Percentiles rank a stretch among this genome's conserved stretches.
phyloP scores from a whole-genome alignment of 2,329 filamentous ascomycete genomes.

The Ophiobolus disseminans region DNA sequence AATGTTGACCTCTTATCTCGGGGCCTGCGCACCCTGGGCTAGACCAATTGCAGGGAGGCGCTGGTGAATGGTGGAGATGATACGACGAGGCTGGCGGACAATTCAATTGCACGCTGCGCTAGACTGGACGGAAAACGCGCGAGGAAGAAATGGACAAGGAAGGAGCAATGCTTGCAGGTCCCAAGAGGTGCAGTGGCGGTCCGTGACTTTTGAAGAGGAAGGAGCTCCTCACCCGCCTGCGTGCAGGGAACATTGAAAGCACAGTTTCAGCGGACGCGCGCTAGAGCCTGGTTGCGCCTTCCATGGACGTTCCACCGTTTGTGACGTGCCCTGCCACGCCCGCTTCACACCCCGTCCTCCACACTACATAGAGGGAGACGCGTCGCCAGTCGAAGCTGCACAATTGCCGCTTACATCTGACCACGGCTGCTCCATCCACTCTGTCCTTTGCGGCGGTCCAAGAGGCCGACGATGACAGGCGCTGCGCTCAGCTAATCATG shows the following conservation, averaged over 20 bases:
- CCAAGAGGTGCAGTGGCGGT: not conserved
- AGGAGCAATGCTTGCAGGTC: not conserved
- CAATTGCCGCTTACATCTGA: not conserved
- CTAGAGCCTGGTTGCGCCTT: not conserved
- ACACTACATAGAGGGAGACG: not conserved
- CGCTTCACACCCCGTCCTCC: not conserved
- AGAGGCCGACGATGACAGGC: not conserved
- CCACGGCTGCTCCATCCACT: not conserved
- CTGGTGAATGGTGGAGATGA: slow-evolving; percentile 9
- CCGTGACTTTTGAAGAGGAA: slow-evolving; percentile 1
- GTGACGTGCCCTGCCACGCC: not conserved
- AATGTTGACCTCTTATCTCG: slow-evolving; percentile 10
- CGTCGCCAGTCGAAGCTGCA: not conserved
- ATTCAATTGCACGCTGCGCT: not conserved
- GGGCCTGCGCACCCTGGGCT: slow-evolving; percentile 2
- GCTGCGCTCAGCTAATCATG: slow-evolving; percentile 7
- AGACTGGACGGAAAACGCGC: not conserved
- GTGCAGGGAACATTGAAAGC: not conserved
- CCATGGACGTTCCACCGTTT: slow-evolving; percentile 1
- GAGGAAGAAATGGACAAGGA: not conserved
- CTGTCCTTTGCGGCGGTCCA: not conserved
- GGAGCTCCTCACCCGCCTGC: not conserved
- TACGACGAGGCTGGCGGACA: slow-evolving; percentile 2
- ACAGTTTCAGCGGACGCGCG: slow-evolving; percentile 7
- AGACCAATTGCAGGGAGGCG: slow-evolving; percentile 2